A percentile compares a stretch with the other conserved stretches of the same genome.
These are phyloP conservation scores for Apiospora aurea DNA, from an alignment of 2,329 filamentous ascomycete genomes.

Conservation along the genomic window DNA sequence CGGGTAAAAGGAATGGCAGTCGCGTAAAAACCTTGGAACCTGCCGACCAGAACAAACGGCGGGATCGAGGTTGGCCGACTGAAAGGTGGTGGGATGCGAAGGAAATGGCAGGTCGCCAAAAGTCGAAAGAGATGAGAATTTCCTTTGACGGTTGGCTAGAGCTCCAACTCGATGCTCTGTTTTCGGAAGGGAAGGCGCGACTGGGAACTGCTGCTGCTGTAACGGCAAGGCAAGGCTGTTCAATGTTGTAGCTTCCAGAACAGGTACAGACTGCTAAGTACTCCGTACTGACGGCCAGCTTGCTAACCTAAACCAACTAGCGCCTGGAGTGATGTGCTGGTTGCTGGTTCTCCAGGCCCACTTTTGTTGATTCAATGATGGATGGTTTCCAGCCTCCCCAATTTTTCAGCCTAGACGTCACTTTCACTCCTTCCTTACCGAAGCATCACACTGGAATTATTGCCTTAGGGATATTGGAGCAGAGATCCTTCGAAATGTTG, in stretches of 20 bases:
- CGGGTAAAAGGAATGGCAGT: slow-evolving; percentile 18
- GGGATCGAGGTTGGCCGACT: slow-evolving; percentile 16
- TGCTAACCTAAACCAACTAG: slow-evolving; percentile 12
- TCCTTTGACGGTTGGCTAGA: slow-evolving; percentile 17
- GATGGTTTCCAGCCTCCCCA: neutral
- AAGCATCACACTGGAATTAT: neutral
- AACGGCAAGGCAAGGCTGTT: slow-evolving; percentile 26
- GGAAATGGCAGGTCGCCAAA: slow-evolving; percentile 4
- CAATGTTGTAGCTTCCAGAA: neutral
- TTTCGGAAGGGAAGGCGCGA: slow-evolving; percentile 41
- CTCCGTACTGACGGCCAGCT: neutral
- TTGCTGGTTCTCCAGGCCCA: slow-evolving; percentile 4
- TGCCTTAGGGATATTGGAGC: neutral
- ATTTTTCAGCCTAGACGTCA: slow-evolving; percentile 10
- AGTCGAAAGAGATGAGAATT: slow-evolving; percentile 19
- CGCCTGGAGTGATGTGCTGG: neutral
- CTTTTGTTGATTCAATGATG: neutral
- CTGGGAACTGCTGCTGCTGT: slow-evolving; percentile 27
- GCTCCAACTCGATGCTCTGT: slow-evolving; percentile 32
- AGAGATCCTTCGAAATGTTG: neutral
- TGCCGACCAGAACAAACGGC: slow-evolving; percentile 22
- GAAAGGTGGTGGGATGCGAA: slow-evolving; percentile 21
- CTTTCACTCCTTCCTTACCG: neutral
- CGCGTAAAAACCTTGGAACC: slow-evolving; percentile 14
- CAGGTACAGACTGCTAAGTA: neutral